Evolutionary conservation across 345 rosid genomes (phyloP).

Genomic region (Dipteronia dyeriana): DNA sequence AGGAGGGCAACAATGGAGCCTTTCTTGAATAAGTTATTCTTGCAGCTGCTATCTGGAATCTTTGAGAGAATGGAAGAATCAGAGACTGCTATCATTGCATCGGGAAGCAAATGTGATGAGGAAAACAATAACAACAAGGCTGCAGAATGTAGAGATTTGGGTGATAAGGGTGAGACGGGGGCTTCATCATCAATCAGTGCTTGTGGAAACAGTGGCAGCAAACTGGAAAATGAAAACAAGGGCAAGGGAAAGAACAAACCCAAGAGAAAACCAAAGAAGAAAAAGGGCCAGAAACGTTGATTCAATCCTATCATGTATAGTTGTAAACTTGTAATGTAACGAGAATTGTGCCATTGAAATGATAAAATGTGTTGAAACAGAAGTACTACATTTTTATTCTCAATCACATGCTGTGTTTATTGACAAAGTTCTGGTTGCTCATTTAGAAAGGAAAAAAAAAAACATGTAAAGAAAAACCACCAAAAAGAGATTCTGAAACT

Average conservation of each 20-base stretch:
- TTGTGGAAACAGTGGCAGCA: background rate
- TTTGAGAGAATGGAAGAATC: background rate
- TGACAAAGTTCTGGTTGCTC: too few species aligned
- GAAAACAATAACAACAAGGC: background rate
- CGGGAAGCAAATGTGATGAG: background rate
- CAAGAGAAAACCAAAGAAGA: background rate
- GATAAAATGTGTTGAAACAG: too few species aligned
- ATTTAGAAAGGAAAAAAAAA: too few species aligned
- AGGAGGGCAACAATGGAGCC: conserved; percentile 18
- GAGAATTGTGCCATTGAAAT: too few species aligned
- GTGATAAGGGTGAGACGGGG: background rate
- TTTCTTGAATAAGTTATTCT: conserved; percentile 10
- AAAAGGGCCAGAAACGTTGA: background rate
- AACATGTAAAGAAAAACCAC: too few species aligned
- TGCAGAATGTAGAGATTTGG: background rate
- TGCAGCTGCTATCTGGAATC: conserved; percentile 10
- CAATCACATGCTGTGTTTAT: too few species aligned
- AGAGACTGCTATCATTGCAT: background rate
- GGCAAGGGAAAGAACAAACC: background rate
- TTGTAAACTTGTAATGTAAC: too few species aligned
- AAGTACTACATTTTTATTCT: too few species aligned
- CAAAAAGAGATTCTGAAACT: too few species aligned
- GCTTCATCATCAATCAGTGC: background rate
- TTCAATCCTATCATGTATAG: too few species aligned
- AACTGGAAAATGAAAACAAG: background rate